Base-by-base conservation (phyloP, 2,329 filamentous ascomycete species). In the Fusarium albosuccineum region DNA sequence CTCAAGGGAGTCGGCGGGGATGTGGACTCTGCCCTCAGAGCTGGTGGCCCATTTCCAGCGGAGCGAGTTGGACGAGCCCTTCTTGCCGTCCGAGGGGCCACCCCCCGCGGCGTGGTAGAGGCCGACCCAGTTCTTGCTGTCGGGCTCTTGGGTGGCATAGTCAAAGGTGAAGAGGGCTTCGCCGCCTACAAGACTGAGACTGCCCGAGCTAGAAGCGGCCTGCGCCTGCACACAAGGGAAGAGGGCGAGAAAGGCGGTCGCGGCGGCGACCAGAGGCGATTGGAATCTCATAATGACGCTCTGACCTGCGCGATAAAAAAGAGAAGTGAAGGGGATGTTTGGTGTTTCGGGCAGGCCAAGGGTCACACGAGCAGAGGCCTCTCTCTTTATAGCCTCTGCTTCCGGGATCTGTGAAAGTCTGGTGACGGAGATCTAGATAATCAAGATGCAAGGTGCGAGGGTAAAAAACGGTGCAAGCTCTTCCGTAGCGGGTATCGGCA, bases 61-160 rank as follows among this genome's bases (percentile, higher is more conserved):
- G 10, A 80, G 57, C 1, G 80, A 76, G 27, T 66, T 66, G 0
- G 67, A 60, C 0, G 64, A 65, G n/a, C 70, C 70, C 14, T 71
- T 73, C 40, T 71, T 60, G 29, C 77, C 70, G 16, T 80, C 68
- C 2, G 75, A 71, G 1, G 80, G 79, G 2, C 74, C 78, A 26
- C 78, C 78, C n/a, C 73, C 75, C 2, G 70, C 72, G 10, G 72
- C 63, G 37, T 71, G 59, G 62, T 77, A 82, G 4, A 82, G 48
- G 30, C 76, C 80, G 22, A 82, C 67, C 80, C 80, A 82, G 64
- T 82, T 82, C 14, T 61, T 72, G 3, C 59, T 33, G 49, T 74
- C 62, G 5, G 77, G 60, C 4, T 66, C 42, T 1, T 66, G 37
- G 0, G 77, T 80, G 6, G 72, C 69, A 66, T 81, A 82, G 9